Percentiles rank a stretch among this genome's conserved stretches.
These are phyloP conservation scores for Zangia roseola DNA, from an alignment of 768 basidiomycete genomes.

Conservation along the genomic window DNA sequence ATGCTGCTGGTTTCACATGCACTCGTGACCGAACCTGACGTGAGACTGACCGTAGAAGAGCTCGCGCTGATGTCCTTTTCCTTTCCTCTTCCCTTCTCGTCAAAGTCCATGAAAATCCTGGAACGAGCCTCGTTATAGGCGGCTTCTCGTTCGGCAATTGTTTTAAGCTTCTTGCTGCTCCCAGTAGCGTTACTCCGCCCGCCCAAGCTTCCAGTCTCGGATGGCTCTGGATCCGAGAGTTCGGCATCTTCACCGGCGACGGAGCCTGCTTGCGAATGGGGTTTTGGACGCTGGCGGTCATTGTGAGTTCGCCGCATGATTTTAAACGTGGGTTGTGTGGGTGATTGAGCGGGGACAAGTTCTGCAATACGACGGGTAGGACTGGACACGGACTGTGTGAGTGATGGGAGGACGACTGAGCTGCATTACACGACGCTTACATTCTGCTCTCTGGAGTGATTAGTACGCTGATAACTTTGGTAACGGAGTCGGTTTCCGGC, in stretches of 20 bases:
- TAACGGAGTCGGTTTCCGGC: conserved; percentile 64
- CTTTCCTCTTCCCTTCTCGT: conserved; percentile 66
- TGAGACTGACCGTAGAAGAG: conserved; percentile 70
- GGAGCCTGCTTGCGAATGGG: conserved; percentile 72
- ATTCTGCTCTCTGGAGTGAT: conserved; percentile 67
- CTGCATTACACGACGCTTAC: conserved; percentile 44
- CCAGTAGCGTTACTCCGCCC: conserved; percentile 64
- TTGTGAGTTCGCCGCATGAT: conserved; percentile 72
- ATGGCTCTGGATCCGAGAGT: conserved; percentile 75
- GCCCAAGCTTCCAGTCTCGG: conserved; percentile 75
- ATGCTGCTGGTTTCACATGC: conserved; percentile 58
- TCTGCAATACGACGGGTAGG: conserved; percentile 70
- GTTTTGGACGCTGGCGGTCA: conserved; percentile 54
- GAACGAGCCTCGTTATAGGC: conserved; percentile 87
- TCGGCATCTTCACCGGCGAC: conserved; percentile 75
- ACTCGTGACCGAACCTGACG: conserved; percentile 62
- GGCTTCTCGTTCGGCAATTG: conserved; percentile 83
- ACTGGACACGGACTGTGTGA: conserved; percentile 39
- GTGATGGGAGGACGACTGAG: neutral
- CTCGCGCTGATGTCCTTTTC: conserved; percentile 74
- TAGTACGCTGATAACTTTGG: conserved; percentile 61
- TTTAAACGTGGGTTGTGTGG: conserved; percentile 76
- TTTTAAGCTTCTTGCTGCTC: conserved; percentile 66
- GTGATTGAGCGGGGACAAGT: conserved; percentile 71
- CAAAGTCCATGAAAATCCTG: conserved; percentile 82